Evolutionary conservation across 1,284 basidiomycete genomes (phyloP), one percentile per base, ranked within the genome.

Genomic region (Heterobasidion parviporum): DNA sequence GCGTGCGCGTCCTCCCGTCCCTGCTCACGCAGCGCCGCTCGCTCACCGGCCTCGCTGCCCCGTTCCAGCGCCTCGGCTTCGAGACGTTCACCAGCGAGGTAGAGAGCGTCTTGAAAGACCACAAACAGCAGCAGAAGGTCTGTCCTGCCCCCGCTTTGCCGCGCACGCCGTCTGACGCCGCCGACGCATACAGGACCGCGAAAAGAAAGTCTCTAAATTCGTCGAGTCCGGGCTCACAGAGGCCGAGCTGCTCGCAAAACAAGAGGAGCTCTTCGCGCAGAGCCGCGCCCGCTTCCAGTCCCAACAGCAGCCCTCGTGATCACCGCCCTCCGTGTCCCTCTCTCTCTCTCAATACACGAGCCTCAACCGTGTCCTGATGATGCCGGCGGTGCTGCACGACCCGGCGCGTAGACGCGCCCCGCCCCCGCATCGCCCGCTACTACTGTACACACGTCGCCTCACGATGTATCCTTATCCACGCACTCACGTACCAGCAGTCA

Each of bases 121-220:
- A 98, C 69, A 98, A 98, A 67, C 92, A 94, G 67, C 89, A 93
- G 61, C 89, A 92, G 69, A 98, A 95, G 82, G 93, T 87, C 56
- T 58, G 74, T 69, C 61, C 53, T 54, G 47, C 12, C 10, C 12
- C 15, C 47, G 12, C 12, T 12, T 15, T 16, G 20, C 48, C 59
- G n/a, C 56, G 58, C 60, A 45, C 59, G 53, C 3, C 35, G 50
- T 41, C 33, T 56, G 52, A 59, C 53, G 56, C 47, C 20, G n/a
- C 45, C 9, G 18, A 18, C 26, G 26, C n/a, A 26, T 9, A 57
- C 60, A 88, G 87, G 88, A 92, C 67, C 82, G 91, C 65, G 87
- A 94, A 73, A 89, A 87, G 80, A 93, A 93, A 68, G 85, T 89
- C 9, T 89, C 89, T 49, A 93, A 94, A 70, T 82, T 94, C 64